Base-by-base conservation (phyloP, 106 monocot species). In the Xerophyta viscosa region DNA sequence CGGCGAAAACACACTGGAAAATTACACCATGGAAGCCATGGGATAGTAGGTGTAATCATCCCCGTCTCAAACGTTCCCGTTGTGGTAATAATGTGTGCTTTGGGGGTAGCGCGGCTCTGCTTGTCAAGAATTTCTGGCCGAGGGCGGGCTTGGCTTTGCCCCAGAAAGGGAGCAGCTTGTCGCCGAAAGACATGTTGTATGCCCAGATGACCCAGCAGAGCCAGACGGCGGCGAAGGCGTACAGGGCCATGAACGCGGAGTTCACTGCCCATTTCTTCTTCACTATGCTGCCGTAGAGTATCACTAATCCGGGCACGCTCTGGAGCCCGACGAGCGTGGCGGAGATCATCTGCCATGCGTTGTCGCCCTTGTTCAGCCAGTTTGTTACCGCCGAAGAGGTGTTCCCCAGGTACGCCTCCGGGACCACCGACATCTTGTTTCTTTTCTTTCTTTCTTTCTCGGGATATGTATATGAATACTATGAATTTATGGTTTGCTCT, bases 241-340 rank as follows among this genome's bases (percentile, higher is more conserved):
- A 78, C 33, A 72, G 68, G 42, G 68, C 78, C 78, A 78, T 78
- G 72, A 78, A 68, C 15, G 72, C 67, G 15, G 71, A 77, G 54
- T 77, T n/a, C n/a, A n/a, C n/a, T n/a, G n/a, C n/a, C n/a, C n/a
- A n/a, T n/a, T n/a, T n/a, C n/a, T n/a, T n/a, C n/a, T n/a, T n/a
- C n/a, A n/a, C n/a, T n/a, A n/a, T n/a, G n/a, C n/a, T n/a, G n/a
- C n/a, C n/a, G n/a, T n/a, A n/a, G n/a, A n/a, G n/a, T n/a, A n/a
- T n/a, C n/a, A n/a, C n/a, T n/a, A n/a, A n/a, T n/a, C n/a, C n/a
- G n/a, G n/a, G n/a, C n/a, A n/a, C n/a, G n/a, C n/a, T n/a, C n/a
- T n/a, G n/a, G n/a, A n/a, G n/a, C n/a, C n/a, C n/a, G n/a, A n/a
- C n/a, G n/a, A n/a, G n/a, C n/a, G n/a, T n/a, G n/a, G n/a, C n/a